phyloP scores from a whole-genome alignment of 352 stramenopile genomes.

The Pythium vanterpoolii region DNA sequence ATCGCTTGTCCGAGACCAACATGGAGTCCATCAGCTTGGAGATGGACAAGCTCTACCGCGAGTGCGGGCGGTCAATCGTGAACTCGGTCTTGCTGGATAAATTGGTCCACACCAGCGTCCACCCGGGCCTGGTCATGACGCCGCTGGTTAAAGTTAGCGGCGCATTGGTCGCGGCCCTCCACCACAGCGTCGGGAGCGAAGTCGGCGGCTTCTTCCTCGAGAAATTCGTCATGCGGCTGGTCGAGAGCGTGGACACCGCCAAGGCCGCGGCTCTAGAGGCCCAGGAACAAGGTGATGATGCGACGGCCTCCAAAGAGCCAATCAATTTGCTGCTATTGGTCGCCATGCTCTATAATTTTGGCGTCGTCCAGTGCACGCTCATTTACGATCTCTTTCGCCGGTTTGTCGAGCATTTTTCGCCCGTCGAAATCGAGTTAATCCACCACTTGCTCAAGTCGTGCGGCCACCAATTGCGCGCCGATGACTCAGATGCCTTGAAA shows the following conservation, averaged over 20 bases:
- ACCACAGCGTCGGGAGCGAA: conserved; percentile 75
- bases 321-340: conserved; percentile 87
- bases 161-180: conserved; percentile 65
- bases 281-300: conserved; percentile 32
- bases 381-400: conserved; percentile 89
- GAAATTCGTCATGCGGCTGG: conserved; percentile 62
- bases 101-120: conserved; percentile 56
- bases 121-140: conserved; percentile 70
- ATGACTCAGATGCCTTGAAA: conserved; percentile 81
- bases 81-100: conserved; percentile 74
- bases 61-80: conserved; percentile 63
- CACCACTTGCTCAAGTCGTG: conserved; percentile 82
- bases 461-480: conserved; percentile 75
- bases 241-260: conserved; percentile 32
- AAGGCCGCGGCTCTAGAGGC: conserved; percentile 26
- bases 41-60: conserved; percentile 79
- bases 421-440: conserved; percentile 84
- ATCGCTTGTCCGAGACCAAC: conserved; percentile 90
- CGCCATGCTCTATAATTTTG: conserved; percentile 89
- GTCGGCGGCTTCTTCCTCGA: conserved; percentile 82
- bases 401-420: conserved; percentile 72
- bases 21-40: conserved; percentile 86
- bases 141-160: conserved; percentile 73
- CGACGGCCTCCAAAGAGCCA: conserved; percentile 51
- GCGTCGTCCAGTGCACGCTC: conserved; percentile 84